These are phyloP conservation scores for Solanum lycopersicoides DNA, from an alignment of 257 asterid species.

Conservation along the genomic window DNA sequence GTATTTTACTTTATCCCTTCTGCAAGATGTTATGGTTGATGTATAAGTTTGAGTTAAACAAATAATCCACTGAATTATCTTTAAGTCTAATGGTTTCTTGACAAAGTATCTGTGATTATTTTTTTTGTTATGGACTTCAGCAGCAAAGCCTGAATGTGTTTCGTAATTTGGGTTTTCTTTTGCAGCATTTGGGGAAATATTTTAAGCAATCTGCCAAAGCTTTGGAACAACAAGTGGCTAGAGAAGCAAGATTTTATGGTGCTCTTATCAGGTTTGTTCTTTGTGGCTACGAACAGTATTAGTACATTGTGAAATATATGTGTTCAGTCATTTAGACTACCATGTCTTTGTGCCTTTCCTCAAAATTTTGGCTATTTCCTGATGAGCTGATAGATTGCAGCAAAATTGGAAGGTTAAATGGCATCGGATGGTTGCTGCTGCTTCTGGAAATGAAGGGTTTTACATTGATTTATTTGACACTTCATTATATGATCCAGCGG, in stretches of 20 bases:
- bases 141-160: not conserved
- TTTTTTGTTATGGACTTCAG: not conserved
- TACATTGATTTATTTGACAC: conserved; percentile 84
- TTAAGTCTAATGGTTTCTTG: not conserved
- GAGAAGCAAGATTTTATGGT: conserved; percentile 98
- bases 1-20: conserved; percentile 26
- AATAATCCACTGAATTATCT: not conserved
- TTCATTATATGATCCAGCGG: conserved; percentile 61
- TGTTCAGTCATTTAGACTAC: not conserved
- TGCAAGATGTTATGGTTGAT: not conserved
- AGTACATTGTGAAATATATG: not conserved
- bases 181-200: conserved; percentile 89
- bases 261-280: conserved; percentile 77
- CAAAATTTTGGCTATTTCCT: not conserved
- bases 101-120: not conserved
- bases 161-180: not conserved
- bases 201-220: conserved; percentile 93
- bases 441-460: conserved; percentile 94
- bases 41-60: not conserved
- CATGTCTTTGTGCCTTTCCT: not conserved
- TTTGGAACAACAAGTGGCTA: conserved; percentile 67
- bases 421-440: conserved; percentile 85
- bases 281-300: not conserved
- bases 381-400: conserved; percentile 61
- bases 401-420: conserved; percentile 95